Evolutionary conservation across 176 grass and related monocot genomes (phyloP), one percentile per base, ranked within the genome.

Genomic region (Dendrocalamus sinicus): DNA sequence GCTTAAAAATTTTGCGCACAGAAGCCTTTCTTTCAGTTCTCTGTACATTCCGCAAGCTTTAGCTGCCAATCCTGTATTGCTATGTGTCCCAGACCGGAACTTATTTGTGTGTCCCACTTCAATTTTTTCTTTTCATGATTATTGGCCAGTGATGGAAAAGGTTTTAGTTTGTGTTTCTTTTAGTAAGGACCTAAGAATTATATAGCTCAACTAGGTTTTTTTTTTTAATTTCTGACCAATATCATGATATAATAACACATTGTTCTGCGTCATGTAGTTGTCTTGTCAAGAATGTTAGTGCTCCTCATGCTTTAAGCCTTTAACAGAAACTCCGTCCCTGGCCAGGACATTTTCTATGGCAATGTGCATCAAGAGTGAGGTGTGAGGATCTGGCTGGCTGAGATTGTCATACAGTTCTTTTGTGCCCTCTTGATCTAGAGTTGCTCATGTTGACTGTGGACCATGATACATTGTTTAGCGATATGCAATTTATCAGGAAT

Each of bases 401-500:
- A 40, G 4, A 76, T 59, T 82, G 9, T 24, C 57, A 22, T 54
- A 44, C 52, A 83, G 15, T 88, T 87, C 64, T 64, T 58, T 30
- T 11, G 28, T 59, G 68, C 68, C 35, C 16, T 69, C 70, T 43
- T 69, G 45, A 44, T 24, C 48, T 70, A 23, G 37, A 75, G 5
- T 73, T 60, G 46, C 46, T 66, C 50, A 17, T 67, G 61, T 68
- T 19, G 7, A 60, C 41, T 46, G 12, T 67, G 8, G 23, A 69
- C 48, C 26, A 79, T 44, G 68, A 58, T 83, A 66, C 23, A 46
- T 77, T 40, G 53, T 75, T 55, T 80, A 23, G 30, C 47, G 45
- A 46, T 71, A 45, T 41, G 46, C 45, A 78, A 26, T 46, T 87
- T 88, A 35, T 39, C 55, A 81, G 44, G 43, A 81, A 73, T 86